Percentiles rank a stretch among this genome's conserved stretches.
Conservation (phyloP, 352 stramenopile genomes). For the Aphanomyces invadans region DNA sequence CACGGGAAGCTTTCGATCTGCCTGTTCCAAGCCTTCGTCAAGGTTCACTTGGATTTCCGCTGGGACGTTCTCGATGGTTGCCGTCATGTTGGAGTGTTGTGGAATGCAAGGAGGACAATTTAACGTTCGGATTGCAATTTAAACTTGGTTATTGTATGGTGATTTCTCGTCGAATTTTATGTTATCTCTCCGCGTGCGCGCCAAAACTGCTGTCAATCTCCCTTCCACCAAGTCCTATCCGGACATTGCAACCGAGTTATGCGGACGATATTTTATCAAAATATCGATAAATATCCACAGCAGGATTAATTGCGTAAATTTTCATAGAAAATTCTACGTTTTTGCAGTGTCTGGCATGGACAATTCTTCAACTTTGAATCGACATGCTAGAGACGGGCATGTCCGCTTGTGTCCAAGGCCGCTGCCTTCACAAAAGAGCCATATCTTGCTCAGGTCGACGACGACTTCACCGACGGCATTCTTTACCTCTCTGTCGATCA, state of each 20-base stretch:
- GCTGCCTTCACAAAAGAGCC: background rate
- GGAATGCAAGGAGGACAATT: too few species aligned
- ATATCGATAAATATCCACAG: background rate
- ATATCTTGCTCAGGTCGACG: background rate
- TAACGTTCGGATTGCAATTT: too few species aligned
- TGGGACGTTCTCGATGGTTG: background rate
- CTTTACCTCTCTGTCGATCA: conserved; percentile 10
- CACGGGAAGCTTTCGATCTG: background rate
- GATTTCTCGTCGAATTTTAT: too few species aligned
- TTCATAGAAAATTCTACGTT: too few species aligned
- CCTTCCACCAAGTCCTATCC: conserved; percentile 9
- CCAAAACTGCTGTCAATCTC: background rate
- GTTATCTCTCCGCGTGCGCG: background rate
- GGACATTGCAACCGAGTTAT: background rate
- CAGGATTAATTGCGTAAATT: too few species aligned
- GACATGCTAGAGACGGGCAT: background rate
- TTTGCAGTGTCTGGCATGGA: too few species aligned
- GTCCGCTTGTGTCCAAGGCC: background rate
- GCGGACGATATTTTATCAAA: background rate
- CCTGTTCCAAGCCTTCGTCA: background rate
- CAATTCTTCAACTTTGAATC: too few species aligned
- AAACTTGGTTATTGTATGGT: conserved; percentile 11
- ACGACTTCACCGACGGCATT: background rate
- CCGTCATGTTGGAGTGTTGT: background rate
- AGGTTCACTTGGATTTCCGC: background rate